Percentiles rank a stretch among this genome's conserved stretches.
Evolutionary conservation across 2,329 filamentous ascomycete species (phyloP).

Genomic region (Dactylonectria macrodidyma): DNA sequence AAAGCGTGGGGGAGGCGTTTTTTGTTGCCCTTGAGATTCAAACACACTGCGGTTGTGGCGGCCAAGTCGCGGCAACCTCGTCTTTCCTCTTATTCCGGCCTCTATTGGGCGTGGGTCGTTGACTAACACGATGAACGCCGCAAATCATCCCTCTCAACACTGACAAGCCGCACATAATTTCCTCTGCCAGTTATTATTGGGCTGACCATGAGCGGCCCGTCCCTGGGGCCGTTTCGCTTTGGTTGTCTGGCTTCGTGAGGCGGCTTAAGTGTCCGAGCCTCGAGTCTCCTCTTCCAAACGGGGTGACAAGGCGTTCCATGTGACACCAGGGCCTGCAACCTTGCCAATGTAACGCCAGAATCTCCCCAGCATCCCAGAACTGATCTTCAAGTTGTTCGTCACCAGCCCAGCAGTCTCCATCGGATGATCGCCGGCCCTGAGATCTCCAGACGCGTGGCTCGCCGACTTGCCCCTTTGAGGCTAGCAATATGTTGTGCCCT

Average conservation of each 20-base stretch:
- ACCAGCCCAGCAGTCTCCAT: constrained; percentile 28
- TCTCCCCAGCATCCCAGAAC: constrained; percentile 17
- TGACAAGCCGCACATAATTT: constrained; percentile 12
- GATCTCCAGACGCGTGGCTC: constrained; percentile 44
- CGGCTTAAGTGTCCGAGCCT: not conserved
- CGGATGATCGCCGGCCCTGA: constrained; percentile 43
- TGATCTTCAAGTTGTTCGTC: constrained; percentile 23
- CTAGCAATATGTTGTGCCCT: constrained; percentile 39
- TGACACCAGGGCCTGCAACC: constrained; percentile 4
- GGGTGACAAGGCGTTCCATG: constrained; percentile 16
- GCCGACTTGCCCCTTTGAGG: constrained; percentile 40
- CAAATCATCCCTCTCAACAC: constrained; percentile 11
- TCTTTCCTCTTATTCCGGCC: constrained; percentile 25
- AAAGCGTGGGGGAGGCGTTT: constrained; percentile 23
- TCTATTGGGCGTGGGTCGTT: not conserved
- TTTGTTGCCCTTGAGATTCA: constrained; percentile 4
- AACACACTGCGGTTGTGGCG: constrained; percentile 23
- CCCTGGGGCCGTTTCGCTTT: constrained; percentile 42
- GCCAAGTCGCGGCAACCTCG: constrained; percentile 21
- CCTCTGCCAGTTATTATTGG: constrained; percentile 24
- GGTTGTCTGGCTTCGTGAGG: constrained; percentile 21
- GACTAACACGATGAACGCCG: constrained; percentile 14
- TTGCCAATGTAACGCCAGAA: constrained; percentile 36
- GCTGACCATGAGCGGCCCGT: constrained; percentile 45
- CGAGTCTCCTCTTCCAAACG: not conserved